Base-by-base conservation (phyloP, 768 basidiomycete genomes). In the Russula vinacea region DNA sequence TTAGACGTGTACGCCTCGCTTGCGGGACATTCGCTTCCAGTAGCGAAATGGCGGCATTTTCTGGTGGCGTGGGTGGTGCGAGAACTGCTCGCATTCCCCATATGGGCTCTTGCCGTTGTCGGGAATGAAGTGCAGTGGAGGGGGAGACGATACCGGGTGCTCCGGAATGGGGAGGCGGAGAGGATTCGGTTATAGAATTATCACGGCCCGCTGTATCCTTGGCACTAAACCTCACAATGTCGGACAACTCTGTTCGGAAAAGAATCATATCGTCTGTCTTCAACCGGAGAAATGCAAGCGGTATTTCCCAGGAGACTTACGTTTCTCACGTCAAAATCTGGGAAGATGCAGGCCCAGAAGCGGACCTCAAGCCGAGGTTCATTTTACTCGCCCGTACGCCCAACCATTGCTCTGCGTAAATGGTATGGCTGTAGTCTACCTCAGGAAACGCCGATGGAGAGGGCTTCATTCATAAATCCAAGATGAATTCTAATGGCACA, bases 391-490 rank as follows among this genome's bases (percentile, higher is more conserved):
- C 94, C 69, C 84, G 95, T 95, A 80, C 77, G 91, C 86, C n/a
- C 58, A 35, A 49, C 61, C n/a, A 26, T 17, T 37, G 24, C 52
- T 55, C 39, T 56, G 47, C 58, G 33, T 52, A 47, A 13, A 57
- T 50, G 39, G 56, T 50, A 42, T 35, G 55, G 52, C 57, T 39
- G 42, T 52, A 42, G 64, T 54, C 29, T 58, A 63, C 49, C 59
- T 72, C 71, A 90, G 89, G 86, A 77, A 78, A 86, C 4, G 77
- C 73, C 64, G 83, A 83, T 68, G 84, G 86, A 29, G 76, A 79
- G 53, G 87, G 87, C 1, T 85, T 87, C 73, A 83, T 99, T 22
- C 95, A 99, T 83, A 99, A 99, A 77, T 94, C 95, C 1, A 98
- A 98, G 77, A 78, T 92, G 68, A 98, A 99, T 73, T 87, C 88